Evolutionary conservation across 2,329 filamentous ascomycete genomes (phyloP), one percentile per base, ranked within the genome.

Genomic region (Didymella keratinophila): DNA sequence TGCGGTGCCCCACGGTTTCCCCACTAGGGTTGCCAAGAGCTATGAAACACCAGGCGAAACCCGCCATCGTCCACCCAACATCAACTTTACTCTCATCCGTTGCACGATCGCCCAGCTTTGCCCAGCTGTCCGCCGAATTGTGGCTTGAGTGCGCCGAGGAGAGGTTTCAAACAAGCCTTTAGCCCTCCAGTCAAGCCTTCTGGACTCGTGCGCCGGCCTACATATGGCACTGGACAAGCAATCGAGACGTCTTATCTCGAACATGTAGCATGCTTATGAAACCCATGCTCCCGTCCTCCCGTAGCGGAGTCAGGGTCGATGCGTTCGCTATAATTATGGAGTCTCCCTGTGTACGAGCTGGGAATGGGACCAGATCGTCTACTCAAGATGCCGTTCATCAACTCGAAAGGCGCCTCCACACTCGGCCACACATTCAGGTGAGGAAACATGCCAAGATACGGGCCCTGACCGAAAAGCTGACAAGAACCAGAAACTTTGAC

Each of bases 371-470:
- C 71, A 49, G 71, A 75, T 50, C 71, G 69, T 46, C 61, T 76
- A 45, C 63, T 75, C 60, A 76, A 76, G 66, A 76, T 76, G 73
- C 73, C 73, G 42, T 76, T 73, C 62, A 73, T 72, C 56, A 71
- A 66, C 45, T 58, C 61, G 10, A 75, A 70, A 54, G 65, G 66
- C 43, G 67, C 66, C 27, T 75, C 73, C 11, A 74, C 71, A 18
- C 63, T 76, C 7, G 73, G 73, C 10, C 73, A 76, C 48, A 74
- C 73, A 8, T 76, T 76, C 61, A 66, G 73, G 73, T 74, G 51
- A 58, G 64, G 25, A 11, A 7, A 3, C 23, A 4, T 2, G 1
- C n/a, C 8, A 8, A 21, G 23, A 18, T 8, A 9, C 5, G 3
- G 8, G 4, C 23, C 18, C n/a, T 20, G 20, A 16, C 5, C 52